Conservation (phyloP, 495 filamentous ascomycete genomes). For the Neurospora sp. region DNA sequence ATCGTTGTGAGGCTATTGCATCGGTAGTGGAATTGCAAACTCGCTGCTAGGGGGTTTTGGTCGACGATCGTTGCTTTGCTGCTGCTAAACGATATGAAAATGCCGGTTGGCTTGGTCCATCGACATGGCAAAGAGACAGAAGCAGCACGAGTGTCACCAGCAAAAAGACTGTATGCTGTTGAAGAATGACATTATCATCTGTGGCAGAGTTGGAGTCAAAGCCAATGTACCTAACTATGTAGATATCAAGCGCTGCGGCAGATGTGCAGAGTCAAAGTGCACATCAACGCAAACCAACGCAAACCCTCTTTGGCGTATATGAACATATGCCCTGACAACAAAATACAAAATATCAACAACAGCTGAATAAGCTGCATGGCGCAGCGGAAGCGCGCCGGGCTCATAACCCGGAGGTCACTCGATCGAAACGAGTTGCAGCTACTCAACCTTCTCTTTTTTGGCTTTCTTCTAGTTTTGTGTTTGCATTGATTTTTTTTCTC, state of each 20-base stretch:
- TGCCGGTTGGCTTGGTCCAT: too few species aligned
- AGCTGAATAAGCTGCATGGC: slow-evolving; percentile 11
- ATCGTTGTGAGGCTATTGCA: too few species aligned
- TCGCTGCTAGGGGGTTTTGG: too few species aligned
- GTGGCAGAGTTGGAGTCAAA: too few species aligned
- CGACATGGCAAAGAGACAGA: too few species aligned
- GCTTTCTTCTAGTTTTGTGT: neutral
- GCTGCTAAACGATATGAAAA: too few species aligned
- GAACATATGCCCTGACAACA: neutral
- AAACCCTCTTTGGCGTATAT: neutral
- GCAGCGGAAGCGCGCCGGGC: slow-evolving; percentile 22
- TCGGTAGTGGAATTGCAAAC: too few species aligned
- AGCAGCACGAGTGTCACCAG: too few species aligned
- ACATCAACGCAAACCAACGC: neutral
- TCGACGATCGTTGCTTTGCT: neutral
- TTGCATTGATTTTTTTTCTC: neutral
- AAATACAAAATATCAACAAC: neutral
- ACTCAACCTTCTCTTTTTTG: neutral
- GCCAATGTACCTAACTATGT: neutral
- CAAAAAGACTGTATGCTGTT: neutral
- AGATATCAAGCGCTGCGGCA: neutral
- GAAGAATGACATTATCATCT: neutral
- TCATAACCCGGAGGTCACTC: slow-evolving; percentile 25
- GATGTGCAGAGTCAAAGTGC: neutral
- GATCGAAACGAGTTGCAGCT: slow-evolving; percentile 22